Evolutionary conservation across 2,329 filamentous ascomycete genomes (phyloP), one percentile per base, ranked within the genome.

Genomic region (Tolypocladium cylindrosporum): DNA sequence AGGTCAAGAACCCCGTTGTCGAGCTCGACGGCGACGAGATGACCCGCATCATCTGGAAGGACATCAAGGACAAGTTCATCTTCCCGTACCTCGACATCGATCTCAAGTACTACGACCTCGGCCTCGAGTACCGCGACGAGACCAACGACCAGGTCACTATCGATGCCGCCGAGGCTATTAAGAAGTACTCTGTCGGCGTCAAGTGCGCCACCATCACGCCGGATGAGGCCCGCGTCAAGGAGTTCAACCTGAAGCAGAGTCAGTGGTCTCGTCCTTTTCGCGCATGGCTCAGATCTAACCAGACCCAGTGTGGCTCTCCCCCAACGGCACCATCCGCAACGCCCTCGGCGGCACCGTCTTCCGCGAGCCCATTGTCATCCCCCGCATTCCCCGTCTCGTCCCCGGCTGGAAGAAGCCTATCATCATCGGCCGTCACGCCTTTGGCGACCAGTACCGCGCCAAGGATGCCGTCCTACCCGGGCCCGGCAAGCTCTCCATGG

Each of bases 181-280:
- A 96, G 84, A 96, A 97, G 83, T 97, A 97, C 83, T 91, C 88
- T 60, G 94, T 99, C 57, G 94, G 93, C 75, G 91, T 99, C 79
- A 99, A 99, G 83, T 99, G 94, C 76, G 94, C 94, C 64, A 99
- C 94, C 73, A 99, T 99, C 79, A 99, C 94, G 50, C 94, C 94
- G 43, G 94, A 99, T 73, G 94, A 99, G 84, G 88, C 86, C 63
- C 88, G 94, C 73, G 93, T 99, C 37, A 84, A 97, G 81, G 94
- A 97, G 78, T 99, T 97, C 77, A 92, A 97, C 73, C 84, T 99
- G 67, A 99, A 97, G 89, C 87, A 97, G 81, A 97, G 89, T 92
- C 78, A 75, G 87, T 74, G 42, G 34, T 54, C 24, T 41, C 39
- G 55, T 51, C 59, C 61, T 2, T 36, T 13, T 31, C 27, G 48